These are phyloP conservation scores for Leccinum barrowsii DNA, from an alignment of 768 basidiomycete species.

Conservation along the genomic window DNA sequence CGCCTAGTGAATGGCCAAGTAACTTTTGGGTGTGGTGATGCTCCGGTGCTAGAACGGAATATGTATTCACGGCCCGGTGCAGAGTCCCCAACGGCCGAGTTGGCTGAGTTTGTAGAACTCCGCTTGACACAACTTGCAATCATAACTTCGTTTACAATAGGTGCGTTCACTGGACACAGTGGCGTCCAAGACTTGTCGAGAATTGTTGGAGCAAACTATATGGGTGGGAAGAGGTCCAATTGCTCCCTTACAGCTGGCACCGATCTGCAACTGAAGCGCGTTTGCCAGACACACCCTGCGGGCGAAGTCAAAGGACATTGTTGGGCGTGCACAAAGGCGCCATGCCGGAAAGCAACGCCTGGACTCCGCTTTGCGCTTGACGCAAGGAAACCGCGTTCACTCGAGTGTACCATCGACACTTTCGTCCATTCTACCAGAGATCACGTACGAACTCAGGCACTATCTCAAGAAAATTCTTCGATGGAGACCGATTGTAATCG, in stretches of 20 bases:
- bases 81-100: neutral
- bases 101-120: neutral
- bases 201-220: conserved; percentile 67
- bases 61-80: too few relatives aligned
- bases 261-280: neutral
- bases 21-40: neutral
- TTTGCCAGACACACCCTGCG: conserved; percentile 51
- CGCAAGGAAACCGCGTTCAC: conserved; percentile 6
- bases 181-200: neutral
- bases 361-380: conserved; percentile 38
- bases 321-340: conserved; percentile 52
- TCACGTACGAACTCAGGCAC: conserved; percentile 2
- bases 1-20: neutral
- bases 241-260: neutral
- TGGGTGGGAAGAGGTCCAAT: conserved; percentile 61
- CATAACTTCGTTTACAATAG: too few relatives aligned
- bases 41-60: neutral
- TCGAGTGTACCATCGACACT: neutral
- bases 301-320: conserved; percentile 52
- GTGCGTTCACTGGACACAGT: neutral
- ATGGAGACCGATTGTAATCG: conserved; percentile 4
- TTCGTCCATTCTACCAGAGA: conserved; percentile 17
- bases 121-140: neutral
- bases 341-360: conserved; percentile 62
- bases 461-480: neutral